Conservation (phyloP, 1,139 yeast species). For the Kodamaea sp. region DNA sequence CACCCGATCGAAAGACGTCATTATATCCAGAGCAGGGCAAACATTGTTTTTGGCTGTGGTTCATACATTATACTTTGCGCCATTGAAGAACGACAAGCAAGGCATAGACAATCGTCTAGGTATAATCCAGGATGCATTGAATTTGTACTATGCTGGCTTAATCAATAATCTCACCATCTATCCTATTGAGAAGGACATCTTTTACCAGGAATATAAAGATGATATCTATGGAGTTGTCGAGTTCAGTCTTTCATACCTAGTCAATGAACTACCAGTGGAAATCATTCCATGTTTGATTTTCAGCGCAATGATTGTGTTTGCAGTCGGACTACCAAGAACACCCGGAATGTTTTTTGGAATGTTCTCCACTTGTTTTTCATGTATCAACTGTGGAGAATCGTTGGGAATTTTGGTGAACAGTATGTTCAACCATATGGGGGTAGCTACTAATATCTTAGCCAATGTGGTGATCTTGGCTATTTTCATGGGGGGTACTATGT, state of each 20-base stretch:
- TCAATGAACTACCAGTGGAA: slow-evolving; percentile 26
- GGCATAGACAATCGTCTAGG: slow-evolving; percentile 27
- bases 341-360: slow-evolving; percentile 23
- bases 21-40: slow-evolving; percentile 22
- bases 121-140: slow-evolving; percentile 23
- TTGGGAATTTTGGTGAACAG: slow-evolving; percentile 25
- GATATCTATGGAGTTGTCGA: slow-evolving; percentile 22
- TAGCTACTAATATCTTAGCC: slow-evolving; percentile 25
- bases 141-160: slow-evolving; percentile 25
- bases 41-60: slow-evolving; percentile 20
- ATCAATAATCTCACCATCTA: slow-evolving; percentile 26
- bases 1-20: slow-evolving; percentile 20
- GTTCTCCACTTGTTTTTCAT: slow-evolving; percentile 18
- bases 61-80: slow-evolving; percentile 25
- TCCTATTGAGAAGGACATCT: slow-evolving; percentile 25
- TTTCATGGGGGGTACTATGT: slow-evolving; percentile 32
- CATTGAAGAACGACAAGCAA: slow-evolving; percentile 18
- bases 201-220: slow-evolving; percentile 27
- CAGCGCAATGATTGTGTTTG: slow-evolving; percentile 23
- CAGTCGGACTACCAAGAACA: slow-evolving; percentile 24
- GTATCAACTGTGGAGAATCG: slow-evolving; percentile 25
- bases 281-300: slow-evolving; percentile 22
- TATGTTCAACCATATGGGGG: slow-evolving; percentile 24
- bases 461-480: slow-evolving; percentile 22
- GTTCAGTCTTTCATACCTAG: slow-evolving; percentile 23